Evolutionary conservation across 1,284 basidiomycete genomes (phyloP).

Genomic region (Fistulinella staudtii): DNA sequence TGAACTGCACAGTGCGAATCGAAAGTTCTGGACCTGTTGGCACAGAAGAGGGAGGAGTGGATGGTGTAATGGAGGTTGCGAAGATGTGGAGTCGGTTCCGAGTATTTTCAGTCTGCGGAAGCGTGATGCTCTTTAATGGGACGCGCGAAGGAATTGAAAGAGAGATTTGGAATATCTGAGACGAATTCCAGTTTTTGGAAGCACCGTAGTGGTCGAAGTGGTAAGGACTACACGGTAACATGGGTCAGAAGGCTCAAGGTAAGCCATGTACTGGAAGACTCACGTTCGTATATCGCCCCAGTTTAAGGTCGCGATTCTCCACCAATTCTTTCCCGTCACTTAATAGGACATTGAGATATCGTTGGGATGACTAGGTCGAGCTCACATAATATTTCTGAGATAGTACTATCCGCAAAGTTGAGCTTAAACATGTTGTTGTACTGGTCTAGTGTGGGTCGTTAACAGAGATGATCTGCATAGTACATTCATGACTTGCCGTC

Average conservation of each 20-base stretch:
- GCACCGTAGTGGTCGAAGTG: constrained; percentile 34
- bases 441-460: too few relatives aligned
- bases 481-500: constrained; percentile 27
- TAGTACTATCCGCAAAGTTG: constrained; percentile 35
- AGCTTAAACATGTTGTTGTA: constrained; percentile 32
- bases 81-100: constrained; percentile 43
- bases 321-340: constrained; percentile 44
- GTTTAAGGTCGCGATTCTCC: constrained; percentile 33
- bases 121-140: constrained; percentile 38
- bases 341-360: neutral
- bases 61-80: constrained; percentile 41
- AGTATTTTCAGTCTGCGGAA: constrained; percentile 32
- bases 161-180: constrained; percentile 44
- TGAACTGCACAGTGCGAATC: constrained; percentile 39
- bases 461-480: too few relatives aligned
- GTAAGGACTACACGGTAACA: constrained; percentile 35
- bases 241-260: neutral
- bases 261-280: neutral
- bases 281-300: constrained; percentile 38
- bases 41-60: constrained; percentile 14
- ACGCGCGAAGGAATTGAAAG: constrained; percentile 40
- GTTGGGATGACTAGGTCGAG: too few relatives aligned
- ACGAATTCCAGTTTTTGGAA: constrained; percentile 37
- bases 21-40: constrained; percentile 30
- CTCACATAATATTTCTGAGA: constrained; percentile 34